Evolutionary conservation across 768 basidiomycete genomes (phyloP), one percentile per base, ranked within the genome.

Genomic region (Lactarius tabidus): DNA sequence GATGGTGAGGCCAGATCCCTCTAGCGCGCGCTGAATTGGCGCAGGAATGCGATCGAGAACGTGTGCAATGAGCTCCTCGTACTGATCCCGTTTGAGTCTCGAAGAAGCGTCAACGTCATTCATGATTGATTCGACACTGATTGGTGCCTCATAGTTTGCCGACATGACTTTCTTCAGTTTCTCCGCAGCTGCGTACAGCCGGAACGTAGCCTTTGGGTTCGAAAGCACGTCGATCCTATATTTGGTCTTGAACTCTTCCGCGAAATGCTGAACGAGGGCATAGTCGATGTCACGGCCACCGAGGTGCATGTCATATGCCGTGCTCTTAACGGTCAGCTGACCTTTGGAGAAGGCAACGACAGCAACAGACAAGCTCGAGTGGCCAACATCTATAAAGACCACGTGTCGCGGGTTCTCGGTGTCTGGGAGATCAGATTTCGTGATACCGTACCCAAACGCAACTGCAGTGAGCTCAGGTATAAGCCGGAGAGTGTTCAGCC

Each of bases 391-490:
- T 72, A 98, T 86, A 73, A 99, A 98, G 68, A 89, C 90, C 76
- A 99, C 88, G 75, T 97, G 84, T 38, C 89, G 84, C 0, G 95
- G 89, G 69, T 79, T 81, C 67, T 95, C 94, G 38, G 86, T 75
- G 17, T 89, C 87, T 26, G 97, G 97, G 52, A 99, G 87, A 76
- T 99, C 97, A 31, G 90, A 86, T 79, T 99, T 99, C 70, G 96
- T 99, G 82, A 98, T 98, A 70, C 97, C 97, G 79, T 96, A 99
- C 59, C 93, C 94, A 75, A 99, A 89, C 45, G 97, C 97, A 63
- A 89, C 84, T 60, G 96, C 97, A 67, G 96, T 98, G 63, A 90
- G 88, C 76, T 98, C 97, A 80, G 98, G 98, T 81, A 98, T 93
- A 76, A 99, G 84, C 59, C 96, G 92, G 66, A 98, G 91, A 68